These are phyloP conservation scores for Xylaria nigripes DNA, from an alignment of 495 filamentous ascomycete genomes.

Conservation along the genomic window DNA sequence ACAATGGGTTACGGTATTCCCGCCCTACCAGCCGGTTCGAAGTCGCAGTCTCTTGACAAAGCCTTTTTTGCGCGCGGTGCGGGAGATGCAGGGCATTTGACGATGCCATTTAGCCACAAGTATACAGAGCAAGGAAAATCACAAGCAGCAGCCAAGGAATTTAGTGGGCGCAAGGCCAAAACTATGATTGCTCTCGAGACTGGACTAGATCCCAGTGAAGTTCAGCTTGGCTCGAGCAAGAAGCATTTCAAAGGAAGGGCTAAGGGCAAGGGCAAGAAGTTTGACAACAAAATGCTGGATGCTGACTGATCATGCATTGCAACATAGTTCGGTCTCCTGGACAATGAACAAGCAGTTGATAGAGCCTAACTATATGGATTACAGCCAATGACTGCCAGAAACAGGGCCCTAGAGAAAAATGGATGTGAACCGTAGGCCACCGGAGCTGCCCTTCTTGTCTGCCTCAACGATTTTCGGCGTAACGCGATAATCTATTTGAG, in stretches of 20 bases:
- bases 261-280: conserved; percentile 48
- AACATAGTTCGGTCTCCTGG: neutral
- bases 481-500: too few species aligned
- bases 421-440: neutral
- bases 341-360: neutral
- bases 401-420: neutral
- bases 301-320: neutral
- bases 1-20: conserved; percentile 40
- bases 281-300: conserved; percentile 26
- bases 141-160: conserved; percentile 47
- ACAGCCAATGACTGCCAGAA: neutral
- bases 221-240: conserved; percentile 63
- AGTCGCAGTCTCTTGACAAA: conserved; percentile 70
- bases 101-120: conserved; percentile 74
- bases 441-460: neutral
- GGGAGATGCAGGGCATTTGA: conserved; percentile 56
- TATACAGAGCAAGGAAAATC: conserved; percentile 70
- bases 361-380: neutral
- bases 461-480: too few species aligned
- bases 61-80: conserved; percentile 70
- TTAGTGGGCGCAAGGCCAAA: conserved; percentile 77
- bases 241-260: conserved; percentile 88
- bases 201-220: conserved; percentile 73
- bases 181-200: conserved; percentile 79
- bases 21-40: conserved; percentile 47